Base-by-base conservation (phyloP, 139 green algal genomes). In the Coelastrella sp. region DNA sequence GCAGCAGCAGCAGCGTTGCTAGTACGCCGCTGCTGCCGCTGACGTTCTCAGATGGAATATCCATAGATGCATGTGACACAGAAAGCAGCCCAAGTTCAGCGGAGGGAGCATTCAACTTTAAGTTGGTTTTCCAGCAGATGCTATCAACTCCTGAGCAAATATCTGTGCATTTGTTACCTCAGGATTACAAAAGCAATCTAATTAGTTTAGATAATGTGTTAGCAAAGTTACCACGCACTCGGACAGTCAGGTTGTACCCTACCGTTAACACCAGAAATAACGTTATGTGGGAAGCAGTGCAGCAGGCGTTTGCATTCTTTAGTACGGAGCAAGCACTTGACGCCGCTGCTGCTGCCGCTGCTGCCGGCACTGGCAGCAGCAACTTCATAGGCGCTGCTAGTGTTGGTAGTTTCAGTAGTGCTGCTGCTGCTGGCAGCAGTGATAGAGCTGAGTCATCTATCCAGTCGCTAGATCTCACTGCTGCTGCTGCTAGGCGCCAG, bases 251-350 rank as follows among this genome's bases (percentile, higher is more conserved):
- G 54, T 81, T 94, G 23, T 91, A 94, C 61, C 84, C 84, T 6
- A 76, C 68, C 4, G 85, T 84, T 23, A 58, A 76, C 14, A 66
- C 74, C 58, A 75, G 59, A 64, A 68, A 66, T 65, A 73, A 88
- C 75, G 76, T 85, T 56, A 66, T 90, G 71, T 94, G 92, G 92
- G 75, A 87, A 14, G 92, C 92, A 22, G 89, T 94, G 65, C 89
- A 92, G 66, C 76, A 91, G 23, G 89, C 92, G 5, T 94, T 94
- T 65, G 73, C 89, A 7, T 92, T 94, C 80, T 94, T 94, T 68
- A 90, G 86, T 81, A 80, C 23, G 65, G 85, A 76, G 71, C 68
- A 61, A 58, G 66, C 13, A n/a, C 66, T 65, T 61, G 59, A 73
- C 19, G 54, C 20, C n/a, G 83, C 59, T 57, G 84, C 71, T 23